Evolutionary conservation across 2,329 filamentous ascomycete genomes (phyloP), one percentile per base, ranked within the genome.

Genomic region (Aspergillus sp.): DNA sequence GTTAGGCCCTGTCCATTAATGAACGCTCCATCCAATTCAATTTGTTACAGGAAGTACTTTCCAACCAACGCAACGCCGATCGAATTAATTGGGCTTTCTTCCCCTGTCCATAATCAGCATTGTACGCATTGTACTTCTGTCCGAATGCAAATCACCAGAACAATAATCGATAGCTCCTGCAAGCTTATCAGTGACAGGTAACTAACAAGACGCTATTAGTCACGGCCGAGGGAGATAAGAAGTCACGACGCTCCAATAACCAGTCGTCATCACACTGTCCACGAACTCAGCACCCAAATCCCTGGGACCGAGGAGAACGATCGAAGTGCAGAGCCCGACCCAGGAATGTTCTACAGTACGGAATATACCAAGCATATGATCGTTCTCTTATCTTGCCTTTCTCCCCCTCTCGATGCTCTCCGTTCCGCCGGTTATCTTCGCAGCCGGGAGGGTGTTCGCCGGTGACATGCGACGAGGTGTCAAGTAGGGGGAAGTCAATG

Each of bases 121-220:
- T 29, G 26, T 36, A 47, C 24, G 14, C 29, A 12, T 18, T n/a
- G 29, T 22, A 18, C n/a, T 36, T 36, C 16, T 29, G 24, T 32
- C n/a, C 56, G 9, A 20, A 22, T 39, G 36, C 36, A 39, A 11
- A 39, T 39, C 36, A 39, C 12, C 3, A 16, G 36, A 6, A 39
- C 31, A n/a, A 39, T 6, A n/a, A 16, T 42, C 36, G 36, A 42
- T 42, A 42, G 36, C 14, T n/a, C 14, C 49, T 52, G 52, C 32
- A 52, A 50, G 52, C 59, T 61, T 61, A 61, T 61, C 59, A 61
- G 56, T 59, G 59, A 54, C 56, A 51, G 49, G 45, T n/a, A n/a
- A n/a, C n/a, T 36, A 55, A 45, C 55, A n/a, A 24, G 32, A 31
- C 32, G 54, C 31, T 54, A 24, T 58, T 58, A 58, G 56, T 58